Base-by-base conservation (phyloP, 2,329 filamentous ascomycete species). In the Verticillium tricorpus region DNA sequence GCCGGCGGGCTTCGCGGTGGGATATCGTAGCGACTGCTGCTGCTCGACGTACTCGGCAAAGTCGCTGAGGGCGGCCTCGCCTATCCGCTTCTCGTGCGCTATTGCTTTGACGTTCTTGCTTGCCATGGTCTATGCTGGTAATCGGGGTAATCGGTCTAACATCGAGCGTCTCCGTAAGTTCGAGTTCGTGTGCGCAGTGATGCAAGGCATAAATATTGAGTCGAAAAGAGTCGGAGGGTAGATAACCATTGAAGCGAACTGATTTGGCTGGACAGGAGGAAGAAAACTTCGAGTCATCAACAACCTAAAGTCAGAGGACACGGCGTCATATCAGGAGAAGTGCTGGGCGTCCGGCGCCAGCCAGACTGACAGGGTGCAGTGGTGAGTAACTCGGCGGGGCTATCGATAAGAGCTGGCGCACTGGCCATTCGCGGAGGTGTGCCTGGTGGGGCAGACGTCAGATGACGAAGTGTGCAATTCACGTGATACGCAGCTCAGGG, bases 41-140 rank as follows among this genome's bases (percentile, higher is more conserved):
- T 93, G 90, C 76, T 98, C 93, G 67, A 97, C 95, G 71, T 97
- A 98, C 71, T 99, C 95, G 75, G 93, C 93, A 74, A 99, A 99
- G 70, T 98, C 95, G 79, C 91, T 95, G 61, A 99, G 84, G 14
- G 94, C 93, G 64, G 91, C 87, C 79, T 97, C 93, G 68, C 93
- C 93, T 78, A 91, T 92, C 68, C 92, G 89, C 75, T 90, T 86
- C 77, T 97, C 93, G 71, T 92, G 88, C 50, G 86, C 83, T 62
- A 88, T 85, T 71, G 88, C 84, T 74, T 89, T 91, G 62, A 76
- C 73, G 68, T 77, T 69, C 77, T 82, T 85, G 61, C 71, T 77
- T 54, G 84, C 77, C 85, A 88, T 89, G 64, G 60, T 57, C n/a
- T 22, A 19, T 52, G 69, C 60, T 22, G 57, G 55, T 39, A 40